phyloP scores from a whole-genome alignment of 1,139 yeast genomes.

The Eremothecium sinecaudum region DNA sequence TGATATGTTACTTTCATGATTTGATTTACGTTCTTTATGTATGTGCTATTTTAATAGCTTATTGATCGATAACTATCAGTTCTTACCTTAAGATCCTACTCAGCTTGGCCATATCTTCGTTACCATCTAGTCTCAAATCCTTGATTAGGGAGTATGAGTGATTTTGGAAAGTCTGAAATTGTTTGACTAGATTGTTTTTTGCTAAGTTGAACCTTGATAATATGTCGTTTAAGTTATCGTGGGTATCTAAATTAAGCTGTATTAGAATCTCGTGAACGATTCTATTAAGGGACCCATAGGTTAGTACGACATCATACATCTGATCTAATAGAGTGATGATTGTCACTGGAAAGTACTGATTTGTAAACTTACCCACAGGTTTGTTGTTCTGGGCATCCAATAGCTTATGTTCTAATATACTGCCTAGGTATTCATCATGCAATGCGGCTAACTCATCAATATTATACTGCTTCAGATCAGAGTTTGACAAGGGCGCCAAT shows the following conservation, averaged over 20 bases:
- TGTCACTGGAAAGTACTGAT: constrained; percentile 24
- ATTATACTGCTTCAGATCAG: constrained; percentile 9
- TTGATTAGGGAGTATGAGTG: constrained; percentile 16
- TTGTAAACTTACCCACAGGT: constrained; percentile 19
- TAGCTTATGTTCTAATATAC: constrained; percentile 21
- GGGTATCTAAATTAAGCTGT: constrained; percentile 21
- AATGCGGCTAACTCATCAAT: constrained; percentile 23
- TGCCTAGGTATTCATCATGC: constrained; percentile 20
- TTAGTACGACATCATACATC: constrained; percentile 19
- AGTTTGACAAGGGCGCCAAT: neutral
- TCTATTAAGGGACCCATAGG: constrained; percentile 20
- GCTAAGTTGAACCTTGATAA: constrained; percentile 17
- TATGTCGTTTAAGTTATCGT: constrained; percentile 14
- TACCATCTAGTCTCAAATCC: constrained; percentile 25
- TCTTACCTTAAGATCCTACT: constrained; percentile 22
- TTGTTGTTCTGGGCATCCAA: constrained; percentile 16
- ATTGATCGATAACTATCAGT: no score
- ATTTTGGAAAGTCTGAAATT: constrained; percentile 18
- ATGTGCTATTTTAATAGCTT: no score
- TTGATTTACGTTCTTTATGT: no score
- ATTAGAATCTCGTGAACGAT: constrained; percentile 23
- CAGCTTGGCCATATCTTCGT: constrained; percentile 20
- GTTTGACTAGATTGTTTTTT: constrained; percentile 14
- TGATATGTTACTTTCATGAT: no score
- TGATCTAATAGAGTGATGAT: constrained; percentile 19